Evolutionary conservation across 176 grass and related monocot species (phyloP).

Genomic region (Avena insularis): DNA sequence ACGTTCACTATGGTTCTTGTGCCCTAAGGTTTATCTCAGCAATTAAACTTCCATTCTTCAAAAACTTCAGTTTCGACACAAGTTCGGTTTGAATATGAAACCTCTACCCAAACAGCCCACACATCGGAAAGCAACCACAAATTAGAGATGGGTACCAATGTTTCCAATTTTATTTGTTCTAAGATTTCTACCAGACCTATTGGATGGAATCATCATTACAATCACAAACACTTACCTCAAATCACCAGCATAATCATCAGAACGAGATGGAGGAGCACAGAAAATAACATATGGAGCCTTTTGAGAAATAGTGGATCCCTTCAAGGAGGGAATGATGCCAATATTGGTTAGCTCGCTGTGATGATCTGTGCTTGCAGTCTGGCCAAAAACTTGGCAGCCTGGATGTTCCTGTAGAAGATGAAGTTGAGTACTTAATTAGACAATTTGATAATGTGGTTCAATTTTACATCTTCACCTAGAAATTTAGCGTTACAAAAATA

Average conservation of each 20-base stretch:
- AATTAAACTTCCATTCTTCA: not conserved
- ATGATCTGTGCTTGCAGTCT: conserved; percentile 81
- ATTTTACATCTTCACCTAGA: not conserved
- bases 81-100: conserved; percentile 16
- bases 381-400: conserved; percentile 87
- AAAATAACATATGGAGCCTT: conserved; percentile 87
- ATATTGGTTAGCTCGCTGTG: conserved; percentile 72
- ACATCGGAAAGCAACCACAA: not conserved
- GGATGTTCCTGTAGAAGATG: conserved; percentile 65
- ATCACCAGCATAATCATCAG: conserved; percentile 80
- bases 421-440: not conserved
- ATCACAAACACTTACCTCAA: conserved; percentile 54
- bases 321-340: conserved; percentile 75
- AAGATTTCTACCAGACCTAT: not conserved
- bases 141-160: not conserved
- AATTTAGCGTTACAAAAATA: not conserved
- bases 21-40: not conserved
- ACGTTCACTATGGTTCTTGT: conserved; percentile 1
- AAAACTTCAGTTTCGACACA: not conserved
- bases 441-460: not conserved
- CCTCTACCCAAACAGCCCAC: not conserved
- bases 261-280: conserved; percentile 80
- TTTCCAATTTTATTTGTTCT: not conserved
- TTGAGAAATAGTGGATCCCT: conserved; percentile 53
- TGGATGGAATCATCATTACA: conserved; percentile 26